Evolutionary conservation across 2,329 filamentous ascomycete genomes (phyloP), one percentile per base, ranked within the genome.

Genomic region (Talaromyces funiculosus): DNA sequence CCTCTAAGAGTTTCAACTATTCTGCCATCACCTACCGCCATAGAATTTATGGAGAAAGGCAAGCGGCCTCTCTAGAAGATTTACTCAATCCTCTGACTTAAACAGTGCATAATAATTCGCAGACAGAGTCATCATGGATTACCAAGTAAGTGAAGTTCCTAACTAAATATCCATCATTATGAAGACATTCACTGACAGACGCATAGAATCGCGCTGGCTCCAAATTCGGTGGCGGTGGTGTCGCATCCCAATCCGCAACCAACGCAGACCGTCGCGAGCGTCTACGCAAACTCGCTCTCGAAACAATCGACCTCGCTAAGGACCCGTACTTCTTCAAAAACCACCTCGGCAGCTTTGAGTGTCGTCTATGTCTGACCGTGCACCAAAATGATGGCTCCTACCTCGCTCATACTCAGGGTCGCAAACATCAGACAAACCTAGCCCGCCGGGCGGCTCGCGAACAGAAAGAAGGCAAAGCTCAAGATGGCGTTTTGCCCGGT

Each of bases 271-370:
- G 94, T 62, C 90, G 94, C 74, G 94, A 99, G 77, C 92, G 94
- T 65, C 88, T 99, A 40, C 92, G 93, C 76, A 97, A 97, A 81
- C 92, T 99, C 72, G 94, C 94, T 61, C 90, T 99, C 72, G 94
- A 99, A 80, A 95, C 92, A 60, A 99, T 99, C 82, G 93, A 97
- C 80, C 90, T 97, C 64, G 94, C 97, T 79, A 97, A 97, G 80
- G 94, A 99, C 79, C 94, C 94, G 0, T 99, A 97, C 84, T 97
- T 97, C 82, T 99, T 99, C 87, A 96, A 96, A 77, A 99, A 99
- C 82, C 93, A 99, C 77, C 90, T 97, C 69, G 94, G 94, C 72
- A 94, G 89, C 71, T 99, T 97, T 78, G 94, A 99, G 78, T 99
- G 94, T 76, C 90, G 94, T 31, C 88, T 99, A 42, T 99, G 94